These are phyloP conservation scores for Nitzschia palea DNA, from an alignment of 108 stramenopile genomes.

Conservation along the genomic window DNA sequence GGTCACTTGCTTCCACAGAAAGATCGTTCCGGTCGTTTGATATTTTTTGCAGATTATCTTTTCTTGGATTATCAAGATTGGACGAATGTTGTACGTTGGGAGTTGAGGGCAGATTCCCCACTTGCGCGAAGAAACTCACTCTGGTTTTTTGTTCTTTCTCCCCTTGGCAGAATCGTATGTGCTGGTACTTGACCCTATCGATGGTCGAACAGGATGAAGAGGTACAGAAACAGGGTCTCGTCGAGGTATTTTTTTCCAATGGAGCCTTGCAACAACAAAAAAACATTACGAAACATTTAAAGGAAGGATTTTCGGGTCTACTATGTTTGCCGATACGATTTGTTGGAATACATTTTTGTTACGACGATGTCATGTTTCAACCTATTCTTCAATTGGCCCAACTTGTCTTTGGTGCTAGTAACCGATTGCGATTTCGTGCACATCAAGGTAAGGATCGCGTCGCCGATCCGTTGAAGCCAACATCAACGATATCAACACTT, in stretches of 20 bases:
- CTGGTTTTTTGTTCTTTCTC: neutral
- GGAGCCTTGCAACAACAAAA: neutral
- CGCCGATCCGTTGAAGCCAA: too few relatives aligned
- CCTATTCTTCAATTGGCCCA: neutral
- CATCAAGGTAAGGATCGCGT: conserved; percentile 17
- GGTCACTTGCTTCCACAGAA: conserved; percentile 11
- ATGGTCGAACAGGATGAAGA: conserved; percentile 15
- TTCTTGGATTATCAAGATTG: neutral
- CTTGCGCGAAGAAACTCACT: neutral
- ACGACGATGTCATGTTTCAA: neutral
- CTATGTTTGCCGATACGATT: conserved; percentile 15
- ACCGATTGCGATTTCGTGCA: conserved; percentile 4
- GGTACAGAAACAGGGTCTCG: conserved; percentile 6
- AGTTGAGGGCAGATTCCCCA: neutral
- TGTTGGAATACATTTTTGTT: conserved; percentile 17
- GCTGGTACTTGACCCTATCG: neutral
- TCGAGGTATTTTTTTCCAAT: neutral
- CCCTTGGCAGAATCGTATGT: neutral
- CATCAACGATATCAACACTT: neutral
- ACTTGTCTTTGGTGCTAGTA: conserved; percentile 4
- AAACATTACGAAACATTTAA: neutral
- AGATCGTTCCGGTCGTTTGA: conserved; percentile 10
- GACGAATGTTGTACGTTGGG: conserved; percentile 8
- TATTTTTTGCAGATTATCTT: conserved; percentile 4
- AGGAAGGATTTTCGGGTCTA: neutral